phyloP scores from a whole-genome alignment of 2,329 filamentous ascomycete genomes.

The Elsinoe perseae region DNA sequence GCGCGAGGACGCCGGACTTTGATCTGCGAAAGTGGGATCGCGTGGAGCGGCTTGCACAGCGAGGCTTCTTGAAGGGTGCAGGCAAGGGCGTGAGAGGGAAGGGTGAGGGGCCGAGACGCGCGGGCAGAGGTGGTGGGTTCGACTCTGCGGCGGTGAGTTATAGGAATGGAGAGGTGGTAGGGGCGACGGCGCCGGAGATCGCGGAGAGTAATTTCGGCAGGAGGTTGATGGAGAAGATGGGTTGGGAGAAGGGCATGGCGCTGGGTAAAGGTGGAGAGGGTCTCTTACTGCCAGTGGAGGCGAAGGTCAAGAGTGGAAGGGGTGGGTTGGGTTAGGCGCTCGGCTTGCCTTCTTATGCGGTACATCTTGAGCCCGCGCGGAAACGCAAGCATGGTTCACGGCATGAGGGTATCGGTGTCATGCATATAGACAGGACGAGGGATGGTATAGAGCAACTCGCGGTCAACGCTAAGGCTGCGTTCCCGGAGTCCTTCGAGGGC shows the following conservation, averaged over 20 bases:
- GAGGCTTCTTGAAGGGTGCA: slow-evolving; percentile 46
- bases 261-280: slow-evolving; percentile 78
- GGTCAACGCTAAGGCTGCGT: neutral
- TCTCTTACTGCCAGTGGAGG: slow-evolving; percentile 74
- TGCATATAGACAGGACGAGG: neutral
- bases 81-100: slow-evolving; percentile 23
- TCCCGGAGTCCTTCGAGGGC: neutral
- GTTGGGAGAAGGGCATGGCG: slow-evolving; percentile 80
- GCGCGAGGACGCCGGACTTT: slow-evolving; percentile 55
- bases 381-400: neutral
- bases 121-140: slow-evolving; percentile 28
- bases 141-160: slow-evolving; percentile 47
- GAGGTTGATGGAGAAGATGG: slow-evolving; percentile 92
- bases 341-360: no score
- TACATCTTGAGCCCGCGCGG: no score
- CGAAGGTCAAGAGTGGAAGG: slow-evolving; percentile 79
- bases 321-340: slow-evolving; percentile 61
- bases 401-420: neutral
- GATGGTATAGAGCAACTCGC: neutral
- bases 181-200: slow-evolving; percentile 74
- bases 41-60: slow-evolving; percentile 37
- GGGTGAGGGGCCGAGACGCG: slow-evolving; percentile 5
- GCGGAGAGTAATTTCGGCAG: slow-evolving; percentile 75
- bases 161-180: slow-evolving; percentile 80
- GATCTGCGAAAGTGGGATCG: slow-evolving; percentile 45